Base-by-base conservation (phyloP, 2,329 filamentous ascomycete genomes). In the Penicillium verrucosum region DNA sequence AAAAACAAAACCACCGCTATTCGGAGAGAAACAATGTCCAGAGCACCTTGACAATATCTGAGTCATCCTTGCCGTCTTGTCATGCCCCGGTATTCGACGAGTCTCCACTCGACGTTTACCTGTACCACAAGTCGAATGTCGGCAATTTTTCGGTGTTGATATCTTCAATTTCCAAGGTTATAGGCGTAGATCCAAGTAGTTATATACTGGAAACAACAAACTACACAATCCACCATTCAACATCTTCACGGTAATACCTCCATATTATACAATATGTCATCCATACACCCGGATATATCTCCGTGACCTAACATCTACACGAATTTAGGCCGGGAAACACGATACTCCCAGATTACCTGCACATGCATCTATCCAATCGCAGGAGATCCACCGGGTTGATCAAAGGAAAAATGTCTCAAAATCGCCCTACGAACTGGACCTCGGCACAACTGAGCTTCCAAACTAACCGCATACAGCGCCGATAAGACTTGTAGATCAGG, bases 21-120 rank as follows among this genome's bases (percentile, higher is more conserved):
- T 12, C 21, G 49, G 38, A 25, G 49, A 16, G 29, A 40, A 47
- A 29, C 2, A 9, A 2, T 23, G 12, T 14, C 6, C 9, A 25
- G 32, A 32, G 27, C 18, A 18, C 18, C 18, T 18, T 18, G 12
- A 16, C 6, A 16, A 37, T 30, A 18, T 36, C 40, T 62, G 40
- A 63, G 58, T 63, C 63, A 67, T 57, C 57, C 34, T 58, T 62
- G 61, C 55, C 18, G 45, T 56, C 23, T 38, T 57, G 65, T 67
- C 53, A 61, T 63, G 59, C 65, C 65, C 65, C 65, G 65, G 65
- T 67, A 67, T 66, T 66, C 60, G 43, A 45, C 41, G 43, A 27
- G 51, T 60, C 56, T 60, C 64, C 62, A 65, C 65, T 29, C 11
- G 18, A 11, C 10, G 29, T 30, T 32, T 32, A 32, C 30, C 11